A percentile compares a stretch with the other conserved stretches of the same genome.
phyloP scores from a whole-genome alignment of 352 stramenopile species.

The Globisporangium sylvaticum region DNA sequence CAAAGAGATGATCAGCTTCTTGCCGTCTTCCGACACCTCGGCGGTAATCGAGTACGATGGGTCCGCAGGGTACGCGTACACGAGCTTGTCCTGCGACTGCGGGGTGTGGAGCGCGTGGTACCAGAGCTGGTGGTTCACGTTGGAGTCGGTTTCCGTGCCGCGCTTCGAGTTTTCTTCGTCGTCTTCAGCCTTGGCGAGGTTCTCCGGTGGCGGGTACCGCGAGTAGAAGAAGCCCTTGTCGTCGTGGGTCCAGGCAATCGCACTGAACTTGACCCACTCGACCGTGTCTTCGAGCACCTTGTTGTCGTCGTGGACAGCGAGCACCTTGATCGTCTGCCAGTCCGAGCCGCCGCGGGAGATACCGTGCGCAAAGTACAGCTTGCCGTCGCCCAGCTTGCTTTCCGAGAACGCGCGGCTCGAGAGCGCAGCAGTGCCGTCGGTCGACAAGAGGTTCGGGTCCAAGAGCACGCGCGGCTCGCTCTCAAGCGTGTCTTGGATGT shows the following conservation, averaged over 20 bases:
- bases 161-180: slow-evolving; percentile 38
- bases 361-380: slow-evolving; percentile 80
- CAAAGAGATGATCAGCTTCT: slow-evolving; percentile 70
- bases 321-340: slow-evolving; percentile 86
- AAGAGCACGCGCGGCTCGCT: slow-evolving; percentile 67
- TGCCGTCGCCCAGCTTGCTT: slow-evolving; percentile 52
- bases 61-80: slow-evolving; percentile 74
- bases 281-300: slow-evolving; percentile 74
- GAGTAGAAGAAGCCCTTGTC: slow-evolving; percentile 87
- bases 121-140: slow-evolving; percentile 79
- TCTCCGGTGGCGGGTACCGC: slow-evolving; percentile 66
- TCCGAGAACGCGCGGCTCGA: slow-evolving; percentile 66
- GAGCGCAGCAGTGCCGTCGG: slow-evolving; percentile 73
- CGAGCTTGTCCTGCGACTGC: slow-evolving; percentile 65
- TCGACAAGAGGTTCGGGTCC: slow-evolving; percentile 77
- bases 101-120: slow-evolving; percentile 73
- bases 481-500: slow-evolving; percentile 76
- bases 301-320: slow-evolving; percentile 65
- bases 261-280: slow-evolving; percentile 88
- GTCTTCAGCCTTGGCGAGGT: slow-evolving; percentile 36
- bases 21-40: slow-evolving; percentile 75
- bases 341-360: slow-evolving; percentile 81
- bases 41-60: slow-evolving; percentile 65
- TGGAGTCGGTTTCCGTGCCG: slow-evolving; percentile 76
- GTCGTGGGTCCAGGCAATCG: slow-evolving; percentile 79